Evolutionary conservation across 192 early-diverging fungal species (phyloP).

Genomic region (Entrophospora sp.): DNA sequence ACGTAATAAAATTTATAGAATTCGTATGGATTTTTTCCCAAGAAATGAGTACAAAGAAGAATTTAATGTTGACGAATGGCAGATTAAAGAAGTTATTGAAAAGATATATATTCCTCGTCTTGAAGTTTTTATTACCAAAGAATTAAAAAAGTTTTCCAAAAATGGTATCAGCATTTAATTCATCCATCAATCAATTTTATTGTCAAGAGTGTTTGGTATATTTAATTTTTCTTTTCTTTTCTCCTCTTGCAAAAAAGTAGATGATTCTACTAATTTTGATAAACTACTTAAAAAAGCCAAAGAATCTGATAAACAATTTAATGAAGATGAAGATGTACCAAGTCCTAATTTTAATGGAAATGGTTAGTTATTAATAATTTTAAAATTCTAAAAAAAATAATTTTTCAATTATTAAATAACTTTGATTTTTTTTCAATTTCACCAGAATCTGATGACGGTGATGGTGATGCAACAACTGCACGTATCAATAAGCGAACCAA

Average conservation of each 20-base stretch:
- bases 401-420: not conserved
- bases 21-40: slow-evolving; percentile 81
- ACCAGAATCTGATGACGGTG: slow-evolving; percentile 54
- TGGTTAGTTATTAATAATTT: too few relatives aligned
- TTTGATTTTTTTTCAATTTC: too few relatives aligned
- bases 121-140: slow-evolving; percentile 65
- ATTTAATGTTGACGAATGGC: slow-evolving; percentile 57
- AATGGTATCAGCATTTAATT: too few relatives aligned
- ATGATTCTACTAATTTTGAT: not conserved
- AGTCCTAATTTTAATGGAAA: slow-evolving; percentile 26
- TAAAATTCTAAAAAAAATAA: too few relatives aligned
- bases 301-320: not conserved
- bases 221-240: not conserved
- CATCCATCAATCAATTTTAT: too few relatives aligned
- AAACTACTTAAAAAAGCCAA: not conserved
- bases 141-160: slow-evolving; percentile 27
- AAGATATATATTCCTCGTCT: slow-evolving; percentile 62
- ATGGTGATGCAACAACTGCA: slow-evolving; percentile 65
- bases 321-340: slow-evolving; percentile 13
- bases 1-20: slow-evolving; percentile 68
- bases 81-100: slow-evolving; percentile 71
- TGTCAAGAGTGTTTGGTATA: not conserved
- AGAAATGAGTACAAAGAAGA: slow-evolving; percentile 67
- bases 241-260: too few relatives aligned
- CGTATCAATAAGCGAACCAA: slow-evolving; percentile 49